Evolutionary conservation across 805 yeast genomes (phyloP), one percentile per base, ranked within the genome.

Genomic region (Wickerhamomyces xylosicus): DNA sequence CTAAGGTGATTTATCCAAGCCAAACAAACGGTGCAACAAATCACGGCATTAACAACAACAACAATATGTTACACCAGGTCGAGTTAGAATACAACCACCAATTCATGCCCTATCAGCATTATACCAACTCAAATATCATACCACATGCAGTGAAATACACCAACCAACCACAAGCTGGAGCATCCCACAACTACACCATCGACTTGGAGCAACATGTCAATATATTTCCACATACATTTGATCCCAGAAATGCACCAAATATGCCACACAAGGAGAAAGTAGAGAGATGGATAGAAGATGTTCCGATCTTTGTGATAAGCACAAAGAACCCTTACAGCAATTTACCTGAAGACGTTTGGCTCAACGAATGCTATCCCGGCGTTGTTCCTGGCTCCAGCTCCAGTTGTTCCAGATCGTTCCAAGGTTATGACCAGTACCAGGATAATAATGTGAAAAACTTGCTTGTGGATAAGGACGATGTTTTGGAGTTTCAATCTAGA

Each of bases 261-360:
- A 81, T 83, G 87, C 67, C 76, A 1, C 72, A 68, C 44, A 62
- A 58, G 36, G 90, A 83, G 49, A 83, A 82, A 49, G 83, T 83
- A 1, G 64, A 64, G 31, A 59, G 55, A 6, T 83, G 92, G 92
- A 69, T 83, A 28, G 59, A 61, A 3, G 63, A 66, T 21, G 68
- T 83, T 3, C 89, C 89, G 1, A 52, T 66, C 8, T 64, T 58
- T 37, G 51, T 59, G 0, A 44, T 56, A 16, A 50, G 37, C 5
- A 42, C 47, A 5, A 45, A 37, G 6, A n/a, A 7, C 9, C 28
- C 18, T 21, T 39, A 37, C 14, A 20, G 33, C 15, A 19, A 31
- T 7, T 4, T 11, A 6, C 22, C 31, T 6, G 37, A 9, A n/a
- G 35, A 35, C 8, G 31, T 38, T 15, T 66, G 66, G 68, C 47